Evolutionary conservation across 2,329 filamentous ascomycete species (phyloP), one percentile per base, ranked within the genome.

Genomic region (Calonectria montana): DNA sequence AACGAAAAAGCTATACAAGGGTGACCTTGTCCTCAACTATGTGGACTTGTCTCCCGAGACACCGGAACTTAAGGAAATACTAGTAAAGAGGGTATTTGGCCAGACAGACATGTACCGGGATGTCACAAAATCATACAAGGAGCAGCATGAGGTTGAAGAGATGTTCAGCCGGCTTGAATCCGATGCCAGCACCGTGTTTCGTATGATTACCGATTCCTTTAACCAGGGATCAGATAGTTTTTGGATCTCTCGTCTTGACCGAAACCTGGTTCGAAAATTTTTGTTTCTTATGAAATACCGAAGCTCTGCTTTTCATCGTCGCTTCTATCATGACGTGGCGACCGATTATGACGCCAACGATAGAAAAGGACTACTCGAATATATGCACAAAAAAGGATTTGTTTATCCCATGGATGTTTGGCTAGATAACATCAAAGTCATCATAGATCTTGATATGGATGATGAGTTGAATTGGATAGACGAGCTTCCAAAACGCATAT

Each of bases 261-360:
- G 79, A 53, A 79, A 87, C 71, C 63, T 80, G 1, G 41, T 87
- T 12, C 83, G 86, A 55, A 87, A 86, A 66, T 87, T 87, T 62
- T 77, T 86, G 3, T 87, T 87, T 72, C 74, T 88, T 4, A 81
- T 87, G 75, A 85, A 85, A 69, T 87, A 87, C 59, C 83, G 86
- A 16, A 78, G 79, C n/a, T 77, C 76, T 2, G 69, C 43, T 6
- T 84, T 85, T 55, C 79, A 82, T 68, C 63, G 67, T 16, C 80
- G 83, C 0, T 87, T 82, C 76, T 77, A 83, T 48, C 79, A 83
- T 61, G 77, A 84, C 3, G 76, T 64, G 1, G 29, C 75, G 0
- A 79, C 83, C 5, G 75, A 73, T 1, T 88, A 87, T 73, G 35
- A 74, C 0, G 45, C 45, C 18, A 70, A 80, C 25, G 80, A 82